Base-by-base conservation (phyloP, 208 protist species). In the Leishmania lainsoni region DNA sequence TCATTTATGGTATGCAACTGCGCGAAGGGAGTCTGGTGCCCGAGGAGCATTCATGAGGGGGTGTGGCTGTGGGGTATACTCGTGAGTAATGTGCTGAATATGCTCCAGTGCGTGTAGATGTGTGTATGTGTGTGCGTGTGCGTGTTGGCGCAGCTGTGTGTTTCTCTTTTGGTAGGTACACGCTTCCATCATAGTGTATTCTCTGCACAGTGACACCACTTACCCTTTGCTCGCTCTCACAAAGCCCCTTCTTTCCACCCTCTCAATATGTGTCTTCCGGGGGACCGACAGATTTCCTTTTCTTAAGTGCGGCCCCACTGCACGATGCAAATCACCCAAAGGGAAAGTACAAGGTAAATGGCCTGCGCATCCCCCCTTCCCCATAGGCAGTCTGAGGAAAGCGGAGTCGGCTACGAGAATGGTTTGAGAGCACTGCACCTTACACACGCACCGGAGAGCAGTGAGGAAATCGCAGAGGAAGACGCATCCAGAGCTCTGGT, bases 201-300 rank as follows among this genome's bases (percentile, higher is more conserved):
- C 29, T 20, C 61, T 68, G 61, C 29, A 68, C 8, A 68, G 29
- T 68, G 14, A 39, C 29, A 12, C 61, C 61, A 39, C 29, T 39
- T 68, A 14, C 39, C 12, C 8, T n/a, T 63, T 14, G 29, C 61
- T 20, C 61, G 61, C 61, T 4, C 61, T 39, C 61, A 63, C 58
- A n/a, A n/a, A 9, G 58, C 26, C 8, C 58, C 14, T 68, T 29
- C 26, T 39, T 68, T 32, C 14, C 6, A 39, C 29, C 61, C 17
- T 39, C 69, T 65, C 70, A 32, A 26, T 81, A 12, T 22, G 76
- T 82, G 70, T 76, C 48, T 68, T 58, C 71, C 54, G 76, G 9
- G n/a, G 35, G 42, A 77, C 17, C 10, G 52, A 20, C 29, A 20
- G 61, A 42, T 35, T 39, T 68, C 39, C 14, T n/a, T 29, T 68